Conservation (phyloP, 2,329 filamentous ascomycete genomes). For the Fusarium veterinarium region DNA sequence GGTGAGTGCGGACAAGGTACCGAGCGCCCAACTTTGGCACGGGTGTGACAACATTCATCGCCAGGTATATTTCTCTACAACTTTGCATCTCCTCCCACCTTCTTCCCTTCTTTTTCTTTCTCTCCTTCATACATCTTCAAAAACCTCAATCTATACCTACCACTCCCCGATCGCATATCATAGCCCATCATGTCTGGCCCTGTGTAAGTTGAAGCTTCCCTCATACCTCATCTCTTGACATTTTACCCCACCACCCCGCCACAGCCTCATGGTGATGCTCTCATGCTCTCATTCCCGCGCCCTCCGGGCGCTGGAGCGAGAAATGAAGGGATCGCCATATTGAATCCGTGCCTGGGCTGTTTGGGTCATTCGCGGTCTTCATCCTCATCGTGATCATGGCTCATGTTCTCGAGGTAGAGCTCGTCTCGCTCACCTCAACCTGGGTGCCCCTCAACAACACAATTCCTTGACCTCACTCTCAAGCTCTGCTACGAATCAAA, state of each 20-base stretch:
- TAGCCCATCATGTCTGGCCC: conserved; percentile 70
- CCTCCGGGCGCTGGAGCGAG: conserved; percentile 35
- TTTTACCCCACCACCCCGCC: conserved; percentile 57
- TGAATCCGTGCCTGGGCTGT: conserved; percentile 22
- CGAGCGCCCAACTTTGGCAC: conserved; percentile 38
- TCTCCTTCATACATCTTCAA: conserved; percentile 34
- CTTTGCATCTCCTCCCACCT: conserved; percentile 31
- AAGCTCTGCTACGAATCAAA: conserved; percentile 41
- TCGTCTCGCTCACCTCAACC: conserved; percentile 79
- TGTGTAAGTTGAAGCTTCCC: conserved; percentile 67
- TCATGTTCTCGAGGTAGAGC: conserved; percentile 65
- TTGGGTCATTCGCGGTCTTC: not conserved
- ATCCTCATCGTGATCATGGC: conserved; percentile 48
- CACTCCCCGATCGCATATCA: conserved; percentile 30
- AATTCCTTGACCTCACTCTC: conserved; percentile 48
- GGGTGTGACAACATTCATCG: conserved; percentile 36
- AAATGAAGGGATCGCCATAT: conserved; percentile 32
- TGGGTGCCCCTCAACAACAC: conserved; percentile 69
- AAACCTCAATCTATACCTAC: conserved; percentile 15
- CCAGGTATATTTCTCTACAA: conserved; percentile 43
- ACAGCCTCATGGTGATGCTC: conserved; percentile 36
- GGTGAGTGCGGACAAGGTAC: conserved; percentile 34
- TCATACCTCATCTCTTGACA: conserved; percentile 35
- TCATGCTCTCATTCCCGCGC: conserved; percentile 52
- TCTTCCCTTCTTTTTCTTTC: conserved; percentile 33